Evolutionary conservation across 768 basidiomycete species (phyloP).

Genomic region (Tricholoma flavovirens): DNA sequence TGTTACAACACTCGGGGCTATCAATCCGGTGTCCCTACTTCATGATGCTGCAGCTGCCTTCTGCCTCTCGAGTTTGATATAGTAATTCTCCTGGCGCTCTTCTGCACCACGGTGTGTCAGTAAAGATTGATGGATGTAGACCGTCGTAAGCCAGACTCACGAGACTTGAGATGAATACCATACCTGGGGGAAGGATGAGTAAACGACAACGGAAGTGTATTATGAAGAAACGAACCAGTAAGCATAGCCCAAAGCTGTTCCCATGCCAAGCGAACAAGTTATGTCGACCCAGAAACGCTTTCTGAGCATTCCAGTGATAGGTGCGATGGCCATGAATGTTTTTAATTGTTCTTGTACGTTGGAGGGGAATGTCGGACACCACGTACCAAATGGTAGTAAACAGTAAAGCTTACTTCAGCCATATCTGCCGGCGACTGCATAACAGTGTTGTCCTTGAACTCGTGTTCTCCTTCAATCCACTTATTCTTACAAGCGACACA

Average conservation of each 20-base stretch:
- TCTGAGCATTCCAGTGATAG: slow-evolving; percentile 91
- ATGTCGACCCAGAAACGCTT: slow-evolving; percentile 89
- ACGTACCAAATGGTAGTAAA: slow-evolving; percentile 14
- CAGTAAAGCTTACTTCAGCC: slow-evolving; percentile 16
- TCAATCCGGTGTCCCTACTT: slow-evolving; percentile 1
- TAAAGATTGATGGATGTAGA: not conserved
- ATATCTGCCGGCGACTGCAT: slow-evolving; percentile 17
- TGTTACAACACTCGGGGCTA: not conserved
- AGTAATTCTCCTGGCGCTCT: slow-evolving; percentile 77
- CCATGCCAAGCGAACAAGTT: slow-evolving; percentile 69
- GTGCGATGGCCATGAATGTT: slow-evolving; percentile 69
- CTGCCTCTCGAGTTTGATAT: slow-evolving; percentile 76
- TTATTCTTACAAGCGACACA: slow-evolving; percentile 17
- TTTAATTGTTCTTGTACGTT: slow-evolving; percentile 15
- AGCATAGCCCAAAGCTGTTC: slow-evolving; percentile 64
- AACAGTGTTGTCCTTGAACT: slow-evolving; percentile 7
- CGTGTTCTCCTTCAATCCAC: slow-evolving; percentile 8
- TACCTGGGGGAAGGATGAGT: slow-evolving; percentile 53
- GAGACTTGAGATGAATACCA: slow-evolving; percentile 66
- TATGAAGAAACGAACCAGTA: slow-evolving; percentile 65
- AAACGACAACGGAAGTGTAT: slow-evolving; percentile 9
- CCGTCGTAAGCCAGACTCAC: slow-evolving; percentile 42
- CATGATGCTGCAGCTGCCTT: slow-evolving; percentile 27
- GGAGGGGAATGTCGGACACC: slow-evolving; percentile 34
- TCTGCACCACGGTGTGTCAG: slow-evolving; percentile 40